These are phyloP conservation scores for Venustampulla echinocandica DNA, from an alignment of 495 filamentous ascomycete species.

Conservation along the genomic window DNA sequence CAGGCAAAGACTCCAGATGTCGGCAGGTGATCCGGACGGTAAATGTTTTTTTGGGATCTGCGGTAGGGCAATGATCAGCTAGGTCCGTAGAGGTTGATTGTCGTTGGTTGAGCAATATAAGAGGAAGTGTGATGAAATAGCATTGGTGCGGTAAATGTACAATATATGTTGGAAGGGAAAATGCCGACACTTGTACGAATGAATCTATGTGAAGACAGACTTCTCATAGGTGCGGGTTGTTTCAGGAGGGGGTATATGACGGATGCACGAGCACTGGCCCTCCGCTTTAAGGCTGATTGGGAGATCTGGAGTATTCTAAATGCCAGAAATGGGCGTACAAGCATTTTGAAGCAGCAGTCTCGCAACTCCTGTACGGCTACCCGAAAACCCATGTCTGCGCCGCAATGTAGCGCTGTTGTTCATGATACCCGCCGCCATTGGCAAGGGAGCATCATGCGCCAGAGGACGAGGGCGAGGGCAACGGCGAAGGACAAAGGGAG, in stretches of 20 bases:
- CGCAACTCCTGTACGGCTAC: constrained; percentile 9
- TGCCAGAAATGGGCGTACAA: constrained; percentile 12
- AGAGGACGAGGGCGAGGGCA: background rate
- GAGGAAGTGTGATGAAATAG: constrained; percentile 3
- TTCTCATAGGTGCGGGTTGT: constrained; percentile 15
- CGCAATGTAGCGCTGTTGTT: constrained; percentile 1
- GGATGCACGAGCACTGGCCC: constrained; percentile 16
- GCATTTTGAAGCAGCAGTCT: constrained; percentile 14
- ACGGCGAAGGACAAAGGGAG: background rate
- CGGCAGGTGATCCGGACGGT: constrained; percentile 23
- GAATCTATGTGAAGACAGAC: constrained; percentile 10
- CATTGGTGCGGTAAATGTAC: constrained; percentile 22
- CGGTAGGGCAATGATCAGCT: constrained; percentile 20
- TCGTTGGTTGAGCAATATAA: constrained; percentile 16
- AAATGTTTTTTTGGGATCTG: constrained; percentile 12
- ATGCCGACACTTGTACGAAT: constrained; percentile 12
- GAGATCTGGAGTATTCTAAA: constrained; percentile 22
- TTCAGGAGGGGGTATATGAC: constrained; percentile 17
- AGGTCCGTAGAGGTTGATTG: constrained; percentile 6
- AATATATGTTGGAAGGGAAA: constrained; percentile 16
- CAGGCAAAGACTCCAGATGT: constrained; percentile 17
- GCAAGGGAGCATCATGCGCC: constrained; percentile 2
- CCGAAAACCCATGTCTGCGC: constrained; percentile 13
- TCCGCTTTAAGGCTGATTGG: constrained; percentile 26
- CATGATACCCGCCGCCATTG: constrained; percentile 8